phyloP scores from a whole-genome alignment of 2,329 filamentous ascomycete species.

The Arthrobotrys iridis region DNA sequence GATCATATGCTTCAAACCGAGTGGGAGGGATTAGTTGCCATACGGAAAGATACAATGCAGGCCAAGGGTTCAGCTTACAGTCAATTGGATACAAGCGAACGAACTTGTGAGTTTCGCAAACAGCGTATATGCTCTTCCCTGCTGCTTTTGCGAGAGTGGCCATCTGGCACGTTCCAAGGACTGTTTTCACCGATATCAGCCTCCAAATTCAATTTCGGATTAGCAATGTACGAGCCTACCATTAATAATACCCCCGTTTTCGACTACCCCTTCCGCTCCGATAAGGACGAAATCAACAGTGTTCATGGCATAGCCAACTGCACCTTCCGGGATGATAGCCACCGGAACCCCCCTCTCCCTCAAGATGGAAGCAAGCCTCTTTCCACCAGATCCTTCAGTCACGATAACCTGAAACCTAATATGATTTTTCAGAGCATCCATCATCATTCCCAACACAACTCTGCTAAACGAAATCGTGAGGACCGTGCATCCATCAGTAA shows the following conservation, averaged over 20 bases:
- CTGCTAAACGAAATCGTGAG: conserved; percentile 89
- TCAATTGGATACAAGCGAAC: conserved; percentile 84
- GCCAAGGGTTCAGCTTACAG: conserved; percentile 63
- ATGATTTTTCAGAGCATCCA: conserved; percentile 74
- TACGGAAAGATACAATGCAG: not conserved
- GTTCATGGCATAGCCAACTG: conserved; percentile 80
- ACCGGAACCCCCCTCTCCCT: conserved; percentile 81
- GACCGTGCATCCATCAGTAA: conserved; percentile 81
- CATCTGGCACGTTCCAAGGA: conserved; percentile 75
- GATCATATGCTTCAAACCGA: conserved; percentile 67
- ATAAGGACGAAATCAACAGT: conserved; percentile 76
- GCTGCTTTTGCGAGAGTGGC: conserved; percentile 78
- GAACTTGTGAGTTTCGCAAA: conserved; percentile 96
- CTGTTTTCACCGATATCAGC: conserved; percentile 25
- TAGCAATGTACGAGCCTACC: conserved; percentile 61
- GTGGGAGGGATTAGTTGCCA: not conserved
- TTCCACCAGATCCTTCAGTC: conserved; percentile 69
- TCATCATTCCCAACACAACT: conserved; percentile 80
- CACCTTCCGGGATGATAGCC: conserved; percentile 78
- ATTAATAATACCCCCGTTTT: conserved; percentile 92
- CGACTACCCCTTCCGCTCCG: conserved; percentile 85
- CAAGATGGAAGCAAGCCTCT: conserved; percentile 69
- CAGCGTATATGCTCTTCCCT: conserved; percentile 85
- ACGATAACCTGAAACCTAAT: conserved; percentile 80
- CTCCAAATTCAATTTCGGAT: not conserved